Conservation (phyloP, 495 filamentous ascomycete species). For the Lophiostoma macrostomum region DNA sequence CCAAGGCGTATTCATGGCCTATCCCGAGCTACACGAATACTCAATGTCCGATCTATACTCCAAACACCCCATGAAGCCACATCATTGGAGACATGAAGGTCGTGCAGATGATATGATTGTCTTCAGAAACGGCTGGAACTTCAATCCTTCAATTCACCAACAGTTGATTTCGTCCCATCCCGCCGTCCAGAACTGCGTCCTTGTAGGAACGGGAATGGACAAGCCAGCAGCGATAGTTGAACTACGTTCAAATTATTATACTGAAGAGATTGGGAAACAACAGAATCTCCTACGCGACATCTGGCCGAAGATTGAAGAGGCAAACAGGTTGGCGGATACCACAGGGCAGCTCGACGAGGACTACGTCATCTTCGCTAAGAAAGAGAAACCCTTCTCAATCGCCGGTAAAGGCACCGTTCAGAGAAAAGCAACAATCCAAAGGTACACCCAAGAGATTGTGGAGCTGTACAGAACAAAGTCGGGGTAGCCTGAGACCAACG, state of each 20-base stretch:
- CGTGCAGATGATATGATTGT: slow-evolving; percentile 19
- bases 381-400: slow-evolving; percentile 6
- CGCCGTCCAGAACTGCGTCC: slow-evolving; percentile 6
- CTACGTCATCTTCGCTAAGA: slow-evolving; percentile 8
- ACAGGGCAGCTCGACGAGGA: slow-evolving; percentile 3
- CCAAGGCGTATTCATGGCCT: slow-evolving; percentile 11
- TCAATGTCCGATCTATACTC: slow-evolving; percentile 14
- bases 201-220: slow-evolving; percentile 3
- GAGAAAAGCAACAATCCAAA: slow-evolving; percentile 1
- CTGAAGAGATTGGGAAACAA: not conserved
- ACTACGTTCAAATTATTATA: not conserved
- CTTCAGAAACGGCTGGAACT: slow-evolving; percentile 1
- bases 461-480: not conserved
- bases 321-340: slow-evolving; percentile 7
- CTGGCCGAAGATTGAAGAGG: slow-evolving; percentile 11
- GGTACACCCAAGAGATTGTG: slow-evolving; percentile 1
- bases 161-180: not conserved
- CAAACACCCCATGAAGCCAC: slow-evolving; percentile 17
- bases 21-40: slow-evolving; percentile 3
- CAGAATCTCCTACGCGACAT: not conserved
- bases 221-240: slow-evolving; percentile 5
- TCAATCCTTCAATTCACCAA: slow-evolving; percentile 5
- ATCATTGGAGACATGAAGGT: slow-evolving; percentile 24
- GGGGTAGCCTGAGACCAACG: too few relatives aligned
- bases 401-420: slow-evolving; percentile 6